Evolutionary conservation across 2,329 filamentous ascomycete genomes (phyloP), one percentile per base, ranked within the genome.

Genomic region (Chaetomiaceae sp.): DNA sequence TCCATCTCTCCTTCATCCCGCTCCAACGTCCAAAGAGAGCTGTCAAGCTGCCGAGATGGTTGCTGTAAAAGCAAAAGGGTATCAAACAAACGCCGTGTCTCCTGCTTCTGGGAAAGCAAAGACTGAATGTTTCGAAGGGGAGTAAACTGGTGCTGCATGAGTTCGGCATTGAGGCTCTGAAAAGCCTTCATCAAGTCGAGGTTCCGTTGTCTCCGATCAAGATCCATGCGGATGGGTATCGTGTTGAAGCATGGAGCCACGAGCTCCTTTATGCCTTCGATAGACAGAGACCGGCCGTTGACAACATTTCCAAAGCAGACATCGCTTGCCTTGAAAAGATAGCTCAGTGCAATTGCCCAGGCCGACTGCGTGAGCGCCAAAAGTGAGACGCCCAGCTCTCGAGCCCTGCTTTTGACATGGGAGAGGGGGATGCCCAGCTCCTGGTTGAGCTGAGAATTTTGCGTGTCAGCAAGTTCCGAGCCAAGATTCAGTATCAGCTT

Each of bases 161-260:
- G 68, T 1, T 83, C 73, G 0, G 79, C 69, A 61, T 87, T 90
- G 21, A 81, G 64, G 0, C 68, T 66, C 45, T 90, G 85, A 2
- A 89, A 73, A 2, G 70, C 65, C 50, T 77, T 78, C 21, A 86
- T 68, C 10, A 90, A 63, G 5, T 83, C 76, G 0, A 73, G 60
- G 50, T 83, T 82, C 14, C 74, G 76, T 1, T 66, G 70, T 2
- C 65, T 65, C 3, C 63, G 63, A 1, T 73, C 68, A 9, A 87
- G 54, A 27, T 81, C 68, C 14, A 82, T 69, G 21, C 89, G 79
- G 2, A 90, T 63, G 0, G 91, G 89, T 12, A 96, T 69, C 0
- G 91, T 95, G 63, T 96, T 96, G 73, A 96, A 96, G 65, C 89
- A 95, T 0, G 91, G 91, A 0, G 88, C 89, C n/a, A 95, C 79